These are phyloP conservation scores for Bromus sterilis DNA, from an alignment of 176 grass and related monocot species.

Conservation along the genomic window DNA sequence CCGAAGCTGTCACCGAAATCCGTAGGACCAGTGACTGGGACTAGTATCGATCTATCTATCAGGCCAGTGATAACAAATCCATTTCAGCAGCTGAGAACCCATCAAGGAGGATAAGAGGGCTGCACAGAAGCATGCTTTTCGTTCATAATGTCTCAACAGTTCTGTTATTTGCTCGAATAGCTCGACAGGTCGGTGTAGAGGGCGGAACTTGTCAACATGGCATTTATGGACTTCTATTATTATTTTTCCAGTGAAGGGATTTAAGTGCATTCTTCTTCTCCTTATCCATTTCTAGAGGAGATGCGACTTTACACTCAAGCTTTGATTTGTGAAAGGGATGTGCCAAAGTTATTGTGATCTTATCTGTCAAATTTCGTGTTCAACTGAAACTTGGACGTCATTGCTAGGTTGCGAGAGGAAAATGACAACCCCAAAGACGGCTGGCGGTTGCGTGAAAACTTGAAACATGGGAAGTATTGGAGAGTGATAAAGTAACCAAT, in stretches of 20 bases:
- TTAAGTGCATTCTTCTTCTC: not conserved
- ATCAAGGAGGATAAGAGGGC: constrained; percentile 8
- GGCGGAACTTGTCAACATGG: not conserved
- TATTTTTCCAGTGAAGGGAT: not conserved
- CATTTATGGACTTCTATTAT: not conserved
- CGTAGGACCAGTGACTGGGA: constrained; percentile 26
- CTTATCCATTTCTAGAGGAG: constrained; percentile 14
- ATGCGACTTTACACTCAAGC: constrained; percentile 10
- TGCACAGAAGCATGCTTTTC: not conserved
- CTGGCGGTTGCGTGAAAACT: not conserved
- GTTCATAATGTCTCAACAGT: constrained; percentile 16
- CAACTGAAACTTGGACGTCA: constrained; percentile 12
- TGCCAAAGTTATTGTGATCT: not conserved
- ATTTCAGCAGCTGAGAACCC: constrained; percentile 18
- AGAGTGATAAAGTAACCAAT: not conserved
- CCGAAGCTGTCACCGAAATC: constrained; percentile 14
- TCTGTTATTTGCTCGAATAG: not conserved
- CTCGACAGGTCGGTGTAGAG: not conserved
- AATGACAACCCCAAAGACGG: not conserved
- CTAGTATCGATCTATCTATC: constrained; percentile 24
- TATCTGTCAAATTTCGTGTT: constrained; percentile 14
- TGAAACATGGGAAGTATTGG: not conserved
- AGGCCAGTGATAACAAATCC: not conserved
- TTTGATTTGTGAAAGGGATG: constrained; percentile 8
- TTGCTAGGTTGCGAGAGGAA: not conserved